A percentile compares a stretch with the other conserved stretches of the same genome.
Conservation (phyloP, 768 basidiomycete genomes). For the Exidia glandulosa region DNA sequence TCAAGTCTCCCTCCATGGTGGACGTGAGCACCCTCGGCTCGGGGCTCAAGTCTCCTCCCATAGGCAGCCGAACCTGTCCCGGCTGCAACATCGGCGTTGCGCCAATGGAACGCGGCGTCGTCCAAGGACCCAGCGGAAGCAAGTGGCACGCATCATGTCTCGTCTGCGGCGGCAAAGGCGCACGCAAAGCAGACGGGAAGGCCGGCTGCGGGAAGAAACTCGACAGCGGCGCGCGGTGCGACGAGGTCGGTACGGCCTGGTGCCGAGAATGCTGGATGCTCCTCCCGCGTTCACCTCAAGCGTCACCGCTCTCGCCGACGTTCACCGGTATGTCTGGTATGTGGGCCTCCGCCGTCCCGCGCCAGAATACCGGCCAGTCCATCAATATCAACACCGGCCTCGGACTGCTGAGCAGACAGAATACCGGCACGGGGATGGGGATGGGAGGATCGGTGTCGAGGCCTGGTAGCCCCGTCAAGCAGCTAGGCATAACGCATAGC, state of each 20-base stretch:
- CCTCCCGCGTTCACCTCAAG: constrained; percentile 37
- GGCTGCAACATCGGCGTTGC: constrained; percentile 66
- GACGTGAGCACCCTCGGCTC: background rate
- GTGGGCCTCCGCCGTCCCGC: background rate
- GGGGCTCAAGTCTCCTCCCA: constrained; percentile 33
- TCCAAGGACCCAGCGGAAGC: constrained; percentile 73
- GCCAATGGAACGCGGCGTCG: constrained; percentile 76
- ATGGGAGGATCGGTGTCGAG: background rate
- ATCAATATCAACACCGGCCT: constrained; percentile 8
- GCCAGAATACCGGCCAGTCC: constrained; percentile 19
- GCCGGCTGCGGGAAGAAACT: constrained; percentile 77
- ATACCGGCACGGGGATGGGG: background rate
- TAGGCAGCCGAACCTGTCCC: constrained; percentile 55
- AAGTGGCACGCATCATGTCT: constrained; percentile 73
- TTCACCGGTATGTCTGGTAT: constrained; percentile 48
- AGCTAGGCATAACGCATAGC: constrained; percentile 25
- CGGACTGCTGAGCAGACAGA: background rate
- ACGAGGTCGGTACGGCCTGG: constrained; percentile 61
- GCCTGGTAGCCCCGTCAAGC: constrained; percentile 48
- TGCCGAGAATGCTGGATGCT: constrained; percentile 61
- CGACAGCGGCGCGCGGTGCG: constrained; percentile 72
- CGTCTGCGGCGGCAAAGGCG: constrained; percentile 64
- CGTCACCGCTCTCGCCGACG: constrained; percentile 59
- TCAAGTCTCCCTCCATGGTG: background rate
- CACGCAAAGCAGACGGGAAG: constrained; percentile 41